A percentile compares a stretch with the other conserved stretches of the same genome.
These are phyloP conservation scores for Xylaria longipes DNA, from an alignment of 495 filamentous ascomycete species.

Conservation along the genomic window DNA sequence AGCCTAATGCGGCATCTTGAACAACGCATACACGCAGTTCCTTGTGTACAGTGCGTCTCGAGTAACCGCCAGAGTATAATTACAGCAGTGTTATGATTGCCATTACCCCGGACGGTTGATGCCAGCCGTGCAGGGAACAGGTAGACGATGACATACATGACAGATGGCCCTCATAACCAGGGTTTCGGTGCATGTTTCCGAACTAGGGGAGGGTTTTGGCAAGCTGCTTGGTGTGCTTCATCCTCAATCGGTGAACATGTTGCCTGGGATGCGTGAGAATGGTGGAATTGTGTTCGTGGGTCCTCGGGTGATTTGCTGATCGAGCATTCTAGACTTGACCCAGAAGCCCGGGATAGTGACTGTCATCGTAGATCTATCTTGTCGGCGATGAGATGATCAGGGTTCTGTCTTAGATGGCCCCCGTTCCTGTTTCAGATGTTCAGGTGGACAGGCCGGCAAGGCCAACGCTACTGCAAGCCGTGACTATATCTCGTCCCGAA, in stretches of 20 bases:
- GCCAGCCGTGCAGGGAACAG: conserved; percentile 21
- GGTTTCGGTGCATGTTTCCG: conserved; percentile 9
- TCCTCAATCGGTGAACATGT: neutral
- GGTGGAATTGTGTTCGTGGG: neutral
- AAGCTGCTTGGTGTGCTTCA: neutral
- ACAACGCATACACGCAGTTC: neutral
- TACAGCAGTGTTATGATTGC: neutral
- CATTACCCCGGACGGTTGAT: conserved; percentile 20
- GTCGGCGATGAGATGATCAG: conserved; percentile 23
- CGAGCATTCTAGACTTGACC: conserved; percentile 27
- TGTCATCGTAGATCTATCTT: conserved; percentile 29
- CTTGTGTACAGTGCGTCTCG: neutral
- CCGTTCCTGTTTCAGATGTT: conserved; percentile 22
- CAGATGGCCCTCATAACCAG: neutral
- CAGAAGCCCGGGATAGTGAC: conserved; percentile 20
- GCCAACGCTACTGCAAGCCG: conserved; percentile 21
- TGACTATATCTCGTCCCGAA: conserved; percentile 3
- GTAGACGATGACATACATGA: conserved; percentile 16
- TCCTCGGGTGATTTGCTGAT: conserved; percentile 3
- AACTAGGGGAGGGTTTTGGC: neutral
- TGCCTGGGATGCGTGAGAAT: neutral
- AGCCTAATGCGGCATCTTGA: conserved; percentile 14
- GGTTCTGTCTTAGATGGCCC: conserved; percentile 21
- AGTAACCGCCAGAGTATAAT: conserved; percentile 14
- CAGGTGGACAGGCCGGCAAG: conserved; percentile 19